Conservation (phyloP, 805 yeast genomes). For the Lipomyces spencermartinsiae region DNA sequence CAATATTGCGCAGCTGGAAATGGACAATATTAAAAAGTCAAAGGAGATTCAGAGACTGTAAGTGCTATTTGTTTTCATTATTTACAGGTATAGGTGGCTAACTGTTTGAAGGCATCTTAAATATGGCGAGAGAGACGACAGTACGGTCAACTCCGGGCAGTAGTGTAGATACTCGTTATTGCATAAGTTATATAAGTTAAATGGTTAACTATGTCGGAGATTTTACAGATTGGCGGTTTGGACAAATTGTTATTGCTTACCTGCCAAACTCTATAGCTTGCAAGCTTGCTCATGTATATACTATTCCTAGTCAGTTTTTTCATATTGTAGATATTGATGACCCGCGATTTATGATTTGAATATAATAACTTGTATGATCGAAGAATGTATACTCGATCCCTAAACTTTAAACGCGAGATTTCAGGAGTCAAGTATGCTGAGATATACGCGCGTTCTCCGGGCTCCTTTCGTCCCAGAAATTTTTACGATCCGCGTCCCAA, state of each 20-base stretch:
- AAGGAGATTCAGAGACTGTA: slow-evolving; percentile 25
- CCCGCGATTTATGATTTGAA: neutral
- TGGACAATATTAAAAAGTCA: slow-evolving; percentile 18
- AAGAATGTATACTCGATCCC: neutral
- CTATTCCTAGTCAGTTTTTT: neutral
- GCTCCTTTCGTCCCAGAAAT: neutral
- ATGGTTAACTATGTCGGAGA: too few relatives aligned
- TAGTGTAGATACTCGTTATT: neutral
- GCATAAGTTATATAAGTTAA: neutral
- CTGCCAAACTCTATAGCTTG: neutral
- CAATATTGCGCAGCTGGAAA: slow-evolving; percentile 22
- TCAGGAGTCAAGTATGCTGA: neutral
- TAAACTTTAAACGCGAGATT: neutral
- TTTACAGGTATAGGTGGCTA: neutral
- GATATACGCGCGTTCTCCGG: neutral
- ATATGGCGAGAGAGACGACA: neutral
- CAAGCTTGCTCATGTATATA: neutral
- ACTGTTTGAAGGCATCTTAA: neutral
- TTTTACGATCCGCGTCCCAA: slow-evolving; percentile 1
- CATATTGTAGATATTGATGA: neutral
- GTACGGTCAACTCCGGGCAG: neutral
- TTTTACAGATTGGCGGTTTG: neutral
- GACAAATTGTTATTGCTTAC: too few relatives aligned
- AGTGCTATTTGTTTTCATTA: neutral
- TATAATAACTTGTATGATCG: neutral